A percentile compares a stretch with the other conserved stretches of the same genome.
phyloP scores from a whole-genome alignment of 176 grass and related monocot genomes.

The Aegilops longissima region DNA sequence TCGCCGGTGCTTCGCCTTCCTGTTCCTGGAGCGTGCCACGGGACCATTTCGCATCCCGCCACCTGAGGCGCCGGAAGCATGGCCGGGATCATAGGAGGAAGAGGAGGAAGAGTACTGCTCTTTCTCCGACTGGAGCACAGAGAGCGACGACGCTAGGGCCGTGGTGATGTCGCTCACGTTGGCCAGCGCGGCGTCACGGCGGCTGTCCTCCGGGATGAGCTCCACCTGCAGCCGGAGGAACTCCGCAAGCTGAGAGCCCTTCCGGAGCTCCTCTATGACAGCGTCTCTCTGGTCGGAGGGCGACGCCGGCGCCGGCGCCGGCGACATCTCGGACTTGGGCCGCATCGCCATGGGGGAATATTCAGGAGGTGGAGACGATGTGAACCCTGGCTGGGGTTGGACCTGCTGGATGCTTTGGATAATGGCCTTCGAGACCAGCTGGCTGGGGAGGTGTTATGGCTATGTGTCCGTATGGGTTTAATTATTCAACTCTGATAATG shows the following conservation, averaged over 20 bases:
- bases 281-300: slow-evolving; percentile 10
- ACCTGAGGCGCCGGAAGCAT: background rate
- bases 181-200: slow-evolving; percentile 22
- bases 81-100: background rate
- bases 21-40: slow-evolving; percentile 7
- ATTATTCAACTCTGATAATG: background rate
- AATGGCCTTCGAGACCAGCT: background rate
- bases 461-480: background rate
- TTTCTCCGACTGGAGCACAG: slow-evolving; percentile 38
- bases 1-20: slow-evolving; percentile 32
- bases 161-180: slow-evolving; percentile 22
- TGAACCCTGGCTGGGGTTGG: background rate
- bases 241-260: slow-evolving; percentile 12
- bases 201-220: slow-evolving; percentile 27
- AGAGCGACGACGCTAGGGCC: slow-evolving; percentile 32
- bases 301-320: background rate
- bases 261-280: slow-evolving; percentile 39
- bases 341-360: background rate
- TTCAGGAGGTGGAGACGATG: slow-evolving; percentile 1
- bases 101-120: slow-evolving; percentile 9
- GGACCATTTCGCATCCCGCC: background rate
- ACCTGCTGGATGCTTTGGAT: background rate
- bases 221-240: slow-evolving; percentile 35
- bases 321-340: slow-evolving; percentile 12
- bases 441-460: background rate